Evolutionary conservation across 495 filamentous ascomycete species (phyloP).

Genomic region (Hypoxylon crocopeplum): DNA sequence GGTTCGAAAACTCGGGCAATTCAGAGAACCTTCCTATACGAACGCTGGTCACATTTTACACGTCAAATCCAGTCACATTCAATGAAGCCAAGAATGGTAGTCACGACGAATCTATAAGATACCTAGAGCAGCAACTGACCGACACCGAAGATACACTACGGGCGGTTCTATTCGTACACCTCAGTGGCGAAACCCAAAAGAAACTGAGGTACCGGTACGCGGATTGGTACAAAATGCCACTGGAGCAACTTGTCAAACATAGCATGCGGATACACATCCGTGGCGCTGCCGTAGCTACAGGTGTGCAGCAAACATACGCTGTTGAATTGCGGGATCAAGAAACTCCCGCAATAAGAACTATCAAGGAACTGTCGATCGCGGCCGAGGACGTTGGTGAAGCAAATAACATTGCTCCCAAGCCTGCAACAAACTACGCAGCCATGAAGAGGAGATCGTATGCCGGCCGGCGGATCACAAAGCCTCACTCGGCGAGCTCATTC

Average conservation of each 20-base stretch:
- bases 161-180: slow-evolving; percentile 24
- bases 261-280: slow-evolving; percentile 11
- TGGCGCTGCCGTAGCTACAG: background rate
- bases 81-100: background rate
- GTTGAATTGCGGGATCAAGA: slow-evolving; percentile 7
- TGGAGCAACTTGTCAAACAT: slow-evolving; percentile 23
- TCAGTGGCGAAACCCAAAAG: slow-evolving; percentile 12
- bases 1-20: slow-evolving; percentile 20
- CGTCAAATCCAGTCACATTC: background rate
- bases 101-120: background rate
- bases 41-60: slow-evolving; percentile 17
- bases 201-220: slow-evolving; percentile 18
- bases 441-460: background rate
- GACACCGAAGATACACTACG: slow-evolving; percentile 12
- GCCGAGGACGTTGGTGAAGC: background rate
- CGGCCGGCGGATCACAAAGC: background rate
- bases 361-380: background rate
- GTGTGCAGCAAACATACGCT: slow-evolving; percentile 2
- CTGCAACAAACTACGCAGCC: slow-evolving; percentile 4
- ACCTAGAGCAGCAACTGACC: slow-evolving; percentile 12
- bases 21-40: slow-evolving; percentile 22
- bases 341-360: slow-evolving; percentile 3
- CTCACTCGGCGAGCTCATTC: slow-evolving; percentile 3
- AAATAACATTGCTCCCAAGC: background rate
- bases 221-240: slow-evolving; percentile 23